Conservation (phyloP, 176 grass and related monocot species). For the Bromus sterilis region DNA sequence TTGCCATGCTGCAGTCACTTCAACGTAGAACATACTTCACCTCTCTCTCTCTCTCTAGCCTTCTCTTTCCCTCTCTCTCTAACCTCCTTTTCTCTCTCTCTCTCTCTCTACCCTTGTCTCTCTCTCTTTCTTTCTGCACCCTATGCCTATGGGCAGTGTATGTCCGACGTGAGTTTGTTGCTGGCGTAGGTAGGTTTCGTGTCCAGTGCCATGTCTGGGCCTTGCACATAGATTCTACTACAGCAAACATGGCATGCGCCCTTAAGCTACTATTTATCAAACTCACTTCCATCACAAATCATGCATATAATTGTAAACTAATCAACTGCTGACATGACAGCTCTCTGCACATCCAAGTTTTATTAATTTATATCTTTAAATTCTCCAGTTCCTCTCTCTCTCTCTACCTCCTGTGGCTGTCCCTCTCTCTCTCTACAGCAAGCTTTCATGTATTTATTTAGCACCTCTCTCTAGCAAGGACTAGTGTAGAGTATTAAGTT, state of each 20-base stretch:
- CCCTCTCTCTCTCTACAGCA: neutral
- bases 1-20: slow-evolving; percentile 36
- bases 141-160: slow-evolving; percentile 19
- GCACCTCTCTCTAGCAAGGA: slow-evolving; percentile 13
- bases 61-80: neutral
- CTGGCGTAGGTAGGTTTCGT: slow-evolving; percentile 4
- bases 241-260: neutral
- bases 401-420: neutral
- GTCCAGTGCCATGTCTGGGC: neutral
- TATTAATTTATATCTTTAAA: neutral
- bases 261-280: neutral
- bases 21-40: slow-evolving; percentile 37
- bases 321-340: slow-evolving; percentile 1
- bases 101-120: neutral
- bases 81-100: neutral
- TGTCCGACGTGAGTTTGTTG: neutral
- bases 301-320: neutral
- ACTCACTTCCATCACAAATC: neutral
- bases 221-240: slow-evolving; percentile 22
- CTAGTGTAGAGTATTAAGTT: slow-evolving; percentile 26
- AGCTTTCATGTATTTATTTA: neutral
- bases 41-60: neutral
- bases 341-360: neutral
- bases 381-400: slow-evolving; percentile 8
- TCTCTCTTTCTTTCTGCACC: slow-evolving; percentile 19